Base-by-base conservation (phyloP, 2,329 filamentous ascomycete species). In the Coleophoma eucalyptorum region DNA sequence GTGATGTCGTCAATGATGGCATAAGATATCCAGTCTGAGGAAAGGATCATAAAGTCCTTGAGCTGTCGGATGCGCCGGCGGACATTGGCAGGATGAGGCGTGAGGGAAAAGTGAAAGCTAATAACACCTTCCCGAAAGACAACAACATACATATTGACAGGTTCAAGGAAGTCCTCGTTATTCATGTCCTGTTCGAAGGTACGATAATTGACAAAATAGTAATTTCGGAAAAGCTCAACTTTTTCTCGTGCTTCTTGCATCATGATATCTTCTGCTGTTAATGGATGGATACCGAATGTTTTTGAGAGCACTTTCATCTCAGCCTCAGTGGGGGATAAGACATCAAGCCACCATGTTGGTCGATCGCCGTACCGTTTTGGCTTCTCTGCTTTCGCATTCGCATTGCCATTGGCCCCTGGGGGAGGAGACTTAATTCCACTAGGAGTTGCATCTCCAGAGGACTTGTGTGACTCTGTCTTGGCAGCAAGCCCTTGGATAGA, bases 161-260 rank as follows among this genome's bases (percentile, higher is more conserved):
- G 93, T 61, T 97, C 90, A 43, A 99, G 79, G 66, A 95, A 96
- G 64, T 95, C 86, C 51, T 94, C 89, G 65, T 86, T 96, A 60
- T 86, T 87, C 54, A 84, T 83, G 65, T 99, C 94, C 67, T 97
- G 94, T 66, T 99, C 94, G 65, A 99, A 99, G 0, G 91, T 95
- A 15, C 94, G 88, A 69, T 99, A 99, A 68, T 96, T 97, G 72
- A 99, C 90, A 63, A 99, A 97, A 69, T 99, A 99, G 72, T 99
- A 99, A 67, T 96, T 89, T 33, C 90, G 86, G 76, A 99, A 99
- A 1, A 99, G 78, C 68, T 99, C 94, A 1, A 99, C 94, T 72
- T 99, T 99, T 66, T 99, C 94, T 19, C 94, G 92, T 38, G 92
- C 89, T 72, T 99, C 94, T 67, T 97, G 90, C 75, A 97, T 86